Percentiles rank a stretch among this genome's conserved stretches.
phyloP scores from a whole-genome alignment of 2,329 filamentous ascomycete species.

The Diplodia seriata region DNA sequence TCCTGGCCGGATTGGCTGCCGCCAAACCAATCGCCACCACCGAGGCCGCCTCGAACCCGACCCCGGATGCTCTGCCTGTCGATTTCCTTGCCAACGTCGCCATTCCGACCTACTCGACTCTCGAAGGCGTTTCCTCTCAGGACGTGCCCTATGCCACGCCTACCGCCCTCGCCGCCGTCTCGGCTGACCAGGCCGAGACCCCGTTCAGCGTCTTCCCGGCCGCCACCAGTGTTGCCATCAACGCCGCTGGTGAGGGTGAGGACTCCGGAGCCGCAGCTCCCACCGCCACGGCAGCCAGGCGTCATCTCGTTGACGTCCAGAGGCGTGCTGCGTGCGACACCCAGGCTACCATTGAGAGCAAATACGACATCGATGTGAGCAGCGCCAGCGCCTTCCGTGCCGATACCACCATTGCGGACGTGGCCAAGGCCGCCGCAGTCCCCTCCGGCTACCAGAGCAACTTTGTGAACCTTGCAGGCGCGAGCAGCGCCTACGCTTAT shows the following conservation, averaged over 20 bases:
- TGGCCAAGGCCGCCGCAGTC: neutral
- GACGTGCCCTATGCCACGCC: conserved; percentile 23
- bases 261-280: conserved; percentile 10
- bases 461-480: neutral
- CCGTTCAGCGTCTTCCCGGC: conserved; percentile 31
- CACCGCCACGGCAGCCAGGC: conserved; percentile 21
- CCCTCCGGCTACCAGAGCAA: conserved; percentile 12
- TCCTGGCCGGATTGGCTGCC: conserved; percentile 22
- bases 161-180: conserved; percentile 27
- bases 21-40: conserved; percentile 16
- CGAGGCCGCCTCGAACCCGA: conserved; percentile 5
- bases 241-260: conserved; percentile 25
- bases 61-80: conserved; percentile 31
- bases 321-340: conserved; percentile 32
- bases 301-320: conserved; percentile 18
- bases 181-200: conserved; percentile 24
- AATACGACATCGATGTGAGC: neutral
- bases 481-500: conserved; percentile 35
- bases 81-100: conserved; percentile 26
- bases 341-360: conserved; percentile 26
- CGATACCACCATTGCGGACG: neutral
- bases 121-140: conserved; percentile 30
- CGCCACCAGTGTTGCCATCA: conserved; percentile 25
- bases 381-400: conserved; percentile 2
- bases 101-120: conserved; percentile 32